A percentile compares a stretch with the other conserved stretches of the same genome.
These are phyloP conservation scores for Mycosphaerella sp. DNA, from an alignment of 2,329 filamentous ascomycete genomes.

Conservation along the genomic window DNA sequence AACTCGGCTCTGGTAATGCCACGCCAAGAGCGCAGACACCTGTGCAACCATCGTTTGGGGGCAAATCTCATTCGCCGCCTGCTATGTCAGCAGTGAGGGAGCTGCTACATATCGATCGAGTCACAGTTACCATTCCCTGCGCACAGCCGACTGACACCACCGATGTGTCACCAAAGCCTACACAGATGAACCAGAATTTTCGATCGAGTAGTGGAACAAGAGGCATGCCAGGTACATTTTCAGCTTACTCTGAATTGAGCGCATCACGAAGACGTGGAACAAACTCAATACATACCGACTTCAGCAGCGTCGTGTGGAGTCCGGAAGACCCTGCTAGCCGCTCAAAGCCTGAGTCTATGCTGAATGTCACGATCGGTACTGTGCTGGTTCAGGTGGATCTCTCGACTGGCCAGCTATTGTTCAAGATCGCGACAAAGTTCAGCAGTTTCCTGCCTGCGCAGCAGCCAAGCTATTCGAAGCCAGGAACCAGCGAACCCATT, in stretches of 20 bases:
- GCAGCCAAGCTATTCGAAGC: background rate
- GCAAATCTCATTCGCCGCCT: background rate
- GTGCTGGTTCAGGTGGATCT: slow-evolving; percentile 20
- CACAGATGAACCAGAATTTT: background rate
- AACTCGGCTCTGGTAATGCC: slow-evolving; percentile 20
- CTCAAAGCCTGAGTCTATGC: background rate
- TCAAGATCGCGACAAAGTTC: slow-evolving; percentile 9
- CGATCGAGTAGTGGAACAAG: slow-evolving; percentile 3
- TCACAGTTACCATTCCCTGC: slow-evolving; percentile 9
- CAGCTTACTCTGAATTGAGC: slow-evolving; percentile 42
- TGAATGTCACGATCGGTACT: slow-evolving; percentile 18
- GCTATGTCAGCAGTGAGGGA: background rate
- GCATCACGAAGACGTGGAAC: slow-evolving; percentile 13
- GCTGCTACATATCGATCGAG: slow-evolving; percentile 29
- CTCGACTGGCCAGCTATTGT: slow-evolving; percentile 19
- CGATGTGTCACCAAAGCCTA: background rate
- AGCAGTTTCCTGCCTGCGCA: background rate
- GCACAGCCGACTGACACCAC: background rate
- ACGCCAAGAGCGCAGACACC: slow-evolving; percentile 28
- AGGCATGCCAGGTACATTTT: slow-evolving; percentile 44
- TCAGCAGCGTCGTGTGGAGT: slow-evolving; percentile 5
- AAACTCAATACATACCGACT: slow-evolving; percentile 7
- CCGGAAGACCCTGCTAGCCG: background rate
- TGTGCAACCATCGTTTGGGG: background rate
- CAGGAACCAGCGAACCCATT: background rate